These are phyloP conservation scores for Cladophialophora immunda DNA, from an alignment of 2,329 filamentous ascomycete genomes.

Conservation along the genomic window DNA sequence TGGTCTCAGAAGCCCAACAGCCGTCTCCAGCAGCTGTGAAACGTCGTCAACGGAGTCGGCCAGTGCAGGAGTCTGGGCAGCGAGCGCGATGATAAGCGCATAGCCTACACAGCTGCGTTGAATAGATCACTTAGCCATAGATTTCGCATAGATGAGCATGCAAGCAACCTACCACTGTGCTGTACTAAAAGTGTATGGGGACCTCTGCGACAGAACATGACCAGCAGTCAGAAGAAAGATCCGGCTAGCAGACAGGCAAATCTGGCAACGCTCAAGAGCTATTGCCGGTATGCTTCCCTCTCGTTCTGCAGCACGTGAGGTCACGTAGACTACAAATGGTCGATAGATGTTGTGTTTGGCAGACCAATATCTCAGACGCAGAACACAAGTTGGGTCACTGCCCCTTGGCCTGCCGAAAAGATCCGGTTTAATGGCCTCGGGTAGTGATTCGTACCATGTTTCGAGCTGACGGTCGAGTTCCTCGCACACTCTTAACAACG, in stretches of 20 bases:
- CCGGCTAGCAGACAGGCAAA: constrained; percentile 2
- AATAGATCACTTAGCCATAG: background rate
- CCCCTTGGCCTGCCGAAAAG: constrained; percentile 5
- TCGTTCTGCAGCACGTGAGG: constrained; percentile 5
- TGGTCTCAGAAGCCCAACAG: constrained; percentile 2
- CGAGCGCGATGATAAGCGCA: constrained; percentile 3
- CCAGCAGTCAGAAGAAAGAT: constrained; percentile 2
- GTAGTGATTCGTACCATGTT: constrained; percentile 17
- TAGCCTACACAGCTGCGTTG: constrained; percentile 2
- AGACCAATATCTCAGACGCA: constrained; percentile 21
- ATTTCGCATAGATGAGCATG: background rate
- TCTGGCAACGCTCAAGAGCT: constrained; percentile 4
- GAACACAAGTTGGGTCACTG: constrained; percentile 13
- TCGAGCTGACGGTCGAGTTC: constrained; percentile 20
- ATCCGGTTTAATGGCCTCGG: constrained; percentile 11
- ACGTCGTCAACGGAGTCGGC: background rate
- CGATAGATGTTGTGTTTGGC: constrained; percentile 23
- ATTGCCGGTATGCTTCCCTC: background rate
- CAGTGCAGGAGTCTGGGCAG: background rate
- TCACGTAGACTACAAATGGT: constrained; percentile 15
- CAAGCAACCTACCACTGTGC: background rate
- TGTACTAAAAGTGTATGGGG: constrained; percentile 6
- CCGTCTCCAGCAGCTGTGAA: background rate
- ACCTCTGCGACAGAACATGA: constrained; percentile 3
- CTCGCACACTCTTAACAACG: constrained; percentile 12